Percentiles rank a stretch among this genome's conserved stretches.
Evolutionary conservation across 192 early-diverging fungal genomes (phyloP).

Genomic region (Mortierella alpina): DNA sequence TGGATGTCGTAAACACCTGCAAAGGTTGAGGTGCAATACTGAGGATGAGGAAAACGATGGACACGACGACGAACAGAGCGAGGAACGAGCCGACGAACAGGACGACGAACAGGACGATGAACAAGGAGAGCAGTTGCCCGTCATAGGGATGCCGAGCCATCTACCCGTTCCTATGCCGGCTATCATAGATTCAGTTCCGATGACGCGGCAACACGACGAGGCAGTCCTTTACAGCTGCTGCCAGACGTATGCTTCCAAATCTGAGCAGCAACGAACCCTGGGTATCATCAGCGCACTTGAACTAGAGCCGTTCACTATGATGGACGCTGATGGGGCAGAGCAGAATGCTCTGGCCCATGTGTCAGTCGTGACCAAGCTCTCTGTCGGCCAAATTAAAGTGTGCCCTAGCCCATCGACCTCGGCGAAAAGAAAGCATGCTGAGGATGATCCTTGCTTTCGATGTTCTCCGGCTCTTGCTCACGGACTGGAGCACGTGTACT

Average conservation of each 20-base stretch:
- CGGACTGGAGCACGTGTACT: slow-evolving; percentile 20
- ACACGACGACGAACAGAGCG: neutral
- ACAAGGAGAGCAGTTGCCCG: slow-evolving; percentile 9
- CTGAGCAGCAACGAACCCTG: slow-evolving; percentile 20
- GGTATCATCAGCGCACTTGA: slow-evolving; percentile 16
- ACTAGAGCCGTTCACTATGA: slow-evolving; percentile 18
- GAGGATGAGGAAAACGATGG: slow-evolving; percentile 10
- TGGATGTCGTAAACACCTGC: slow-evolving; percentile 24
- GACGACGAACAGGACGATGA: neutral
- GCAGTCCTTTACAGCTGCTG: slow-evolving; percentile 24
- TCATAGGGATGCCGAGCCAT: slow-evolving; percentile 22
- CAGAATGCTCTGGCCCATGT: slow-evolving; percentile 16
- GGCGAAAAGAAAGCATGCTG: slow-evolving; percentile 12
- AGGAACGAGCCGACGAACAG: too few species aligned
- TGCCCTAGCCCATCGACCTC: neutral
- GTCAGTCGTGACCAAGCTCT: neutral
- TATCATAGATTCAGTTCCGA: slow-evolving; percentile 9
- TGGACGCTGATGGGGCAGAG: slow-evolving; percentile 6
- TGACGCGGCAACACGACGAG: slow-evolving; percentile 13
- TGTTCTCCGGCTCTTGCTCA: slow-evolving; percentile 14
- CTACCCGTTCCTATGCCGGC: slow-evolving; percentile 3
- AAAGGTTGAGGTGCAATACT: slow-evolving; percentile 8
- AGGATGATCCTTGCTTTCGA: neutral
- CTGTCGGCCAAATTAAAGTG: neutral
- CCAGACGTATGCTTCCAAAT: slow-evolving; percentile 9